Conservation (phyloP, 306 rosid genomes). For the Cyamopsis tetragonoloba region DNA sequence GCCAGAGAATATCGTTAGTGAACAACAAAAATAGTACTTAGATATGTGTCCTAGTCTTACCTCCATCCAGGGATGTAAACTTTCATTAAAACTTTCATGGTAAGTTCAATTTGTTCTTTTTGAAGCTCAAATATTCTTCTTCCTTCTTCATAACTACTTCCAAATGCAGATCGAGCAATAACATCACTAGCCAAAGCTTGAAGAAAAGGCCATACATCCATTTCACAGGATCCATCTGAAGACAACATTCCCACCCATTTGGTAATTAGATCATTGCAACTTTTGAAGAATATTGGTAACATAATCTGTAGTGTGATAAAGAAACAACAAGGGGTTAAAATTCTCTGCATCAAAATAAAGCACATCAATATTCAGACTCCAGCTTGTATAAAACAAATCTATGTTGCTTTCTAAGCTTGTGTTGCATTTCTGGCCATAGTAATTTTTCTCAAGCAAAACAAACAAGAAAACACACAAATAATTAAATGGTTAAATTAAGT, state of each 20-base stretch:
- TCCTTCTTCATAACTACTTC: conserved; percentile 53
- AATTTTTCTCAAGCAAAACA: background rate
- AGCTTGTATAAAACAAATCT: background rate
- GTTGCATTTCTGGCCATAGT: background rate
- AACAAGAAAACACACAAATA: too few relatives aligned
- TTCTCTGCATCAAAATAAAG: background rate
- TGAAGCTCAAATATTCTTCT: conserved; percentile 45
- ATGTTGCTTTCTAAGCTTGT: background rate
- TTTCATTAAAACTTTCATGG: background rate
- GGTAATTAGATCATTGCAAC: conserved; percentile 35
- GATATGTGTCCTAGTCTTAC: too few relatives aligned
- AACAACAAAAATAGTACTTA: too few relatives aligned
- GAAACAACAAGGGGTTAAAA: background rate
- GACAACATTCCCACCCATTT: conserved; percentile 43
- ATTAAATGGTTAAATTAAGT: too few relatives aligned
- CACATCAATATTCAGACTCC: background rate
- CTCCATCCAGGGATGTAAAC: conserved; percentile 47
- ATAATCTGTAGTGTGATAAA: conserved; percentile 22
- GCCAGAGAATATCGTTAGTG: too few relatives aligned
- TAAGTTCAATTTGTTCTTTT: conserved; percentile 21
- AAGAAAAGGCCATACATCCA: conserved; percentile 31
- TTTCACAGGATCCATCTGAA: conserved; percentile 32
- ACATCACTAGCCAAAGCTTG: conserved; percentile 33
- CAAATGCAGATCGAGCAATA: conserved; percentile 45
- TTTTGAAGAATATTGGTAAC: conserved; percentile 32